A percentile compares a stretch with the other conserved stretches of the same genome.
Conservation (phyloP, 2,329 filamentous ascomycete genomes). For the Microdochium paspali region DNA sequence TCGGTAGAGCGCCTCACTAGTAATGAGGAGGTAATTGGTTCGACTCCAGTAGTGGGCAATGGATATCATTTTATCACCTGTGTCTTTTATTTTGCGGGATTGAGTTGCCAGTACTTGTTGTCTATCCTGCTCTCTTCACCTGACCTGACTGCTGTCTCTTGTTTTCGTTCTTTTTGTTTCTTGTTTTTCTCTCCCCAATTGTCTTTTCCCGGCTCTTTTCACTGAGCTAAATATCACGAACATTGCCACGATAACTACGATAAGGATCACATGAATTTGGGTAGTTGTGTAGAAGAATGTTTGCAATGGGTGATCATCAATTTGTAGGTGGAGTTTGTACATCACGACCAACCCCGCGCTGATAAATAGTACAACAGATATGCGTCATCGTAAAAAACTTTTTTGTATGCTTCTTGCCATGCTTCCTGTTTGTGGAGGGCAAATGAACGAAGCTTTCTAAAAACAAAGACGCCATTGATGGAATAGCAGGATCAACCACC, state of each 20-base stretch:
- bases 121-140: not conserved
- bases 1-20: constrained; percentile 1
- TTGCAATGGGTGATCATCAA: no score
- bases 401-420: not conserved
- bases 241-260: not conserved
- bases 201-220: no score
- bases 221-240: no score
- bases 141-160: not conserved
- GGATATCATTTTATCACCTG: constrained; percentile 10
- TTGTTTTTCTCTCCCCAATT: not conserved
- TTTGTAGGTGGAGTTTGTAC: not conserved
- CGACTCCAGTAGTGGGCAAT: not conserved
- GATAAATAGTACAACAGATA: not conserved
- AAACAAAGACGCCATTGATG: not conserved
- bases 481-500: not conserved
- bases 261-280: not conserved
- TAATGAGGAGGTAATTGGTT: constrained; percentile 1
- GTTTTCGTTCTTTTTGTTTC: not conserved
- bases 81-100: not conserved
- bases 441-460: no score
- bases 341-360: not conserved
- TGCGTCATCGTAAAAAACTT: not conserved
- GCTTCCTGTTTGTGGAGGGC: not conserved
- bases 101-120: not conserved
- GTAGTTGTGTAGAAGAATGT: no score